These are phyloP conservation scores for Exserohilum turcica DNA, from an alignment of 2,329 filamentous ascomycete species.

Conservation along the genomic window DNA sequence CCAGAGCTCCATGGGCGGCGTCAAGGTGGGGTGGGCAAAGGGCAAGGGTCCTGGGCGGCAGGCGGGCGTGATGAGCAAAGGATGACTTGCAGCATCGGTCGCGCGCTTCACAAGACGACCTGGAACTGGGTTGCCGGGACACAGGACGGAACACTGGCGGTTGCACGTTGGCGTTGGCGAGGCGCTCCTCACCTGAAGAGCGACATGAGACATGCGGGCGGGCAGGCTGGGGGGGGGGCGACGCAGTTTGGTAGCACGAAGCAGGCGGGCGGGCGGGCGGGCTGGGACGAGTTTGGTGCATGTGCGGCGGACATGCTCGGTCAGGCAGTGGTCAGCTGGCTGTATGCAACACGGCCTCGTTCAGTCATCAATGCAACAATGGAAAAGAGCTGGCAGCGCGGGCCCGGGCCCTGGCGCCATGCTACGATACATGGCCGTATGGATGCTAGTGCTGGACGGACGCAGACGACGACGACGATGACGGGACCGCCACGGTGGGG, in stretches of 20 bases:
- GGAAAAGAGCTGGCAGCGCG: slow-evolving; percentile 38
- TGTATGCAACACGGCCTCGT: slow-evolving; percentile 47
- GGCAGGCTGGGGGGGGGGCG: slow-evolving; percentile 25
- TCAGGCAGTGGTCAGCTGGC: slow-evolving; percentile 27
- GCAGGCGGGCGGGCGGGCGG: slow-evolving; percentile 31
- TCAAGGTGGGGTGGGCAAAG: slow-evolving; percentile 41
- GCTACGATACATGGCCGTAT: background rate
- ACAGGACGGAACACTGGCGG: slow-evolving; percentile 30
- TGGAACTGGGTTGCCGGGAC: slow-evolving; percentile 39
- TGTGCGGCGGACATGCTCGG: slow-evolving; percentile 46
- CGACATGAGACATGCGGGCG: slow-evolving; percentile 44
- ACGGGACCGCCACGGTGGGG: slow-evolving; percentile 30
- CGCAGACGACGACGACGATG: no score
- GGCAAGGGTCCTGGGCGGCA: slow-evolving; percentile 48
- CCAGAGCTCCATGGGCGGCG: slow-evolving; percentile 33
- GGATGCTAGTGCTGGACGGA: no score
- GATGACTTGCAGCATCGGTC: slow-evolving; percentile 47
- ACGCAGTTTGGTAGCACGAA: no score
- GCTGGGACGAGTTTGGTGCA: slow-evolving; percentile 31
- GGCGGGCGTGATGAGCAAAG: slow-evolving; percentile 45
- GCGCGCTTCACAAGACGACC: slow-evolving; percentile 40
- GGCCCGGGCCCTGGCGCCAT: slow-evolving; percentile 33
- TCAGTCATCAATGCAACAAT: slow-evolving; percentile 34
- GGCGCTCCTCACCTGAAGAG: slow-evolving; percentile 35
- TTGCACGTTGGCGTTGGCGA: slow-evolving; percentile 44